These are phyloP conservation scores for Lycium barbarum DNA, from an alignment of 257 asterid genomes.

Conservation along the genomic window DNA sequence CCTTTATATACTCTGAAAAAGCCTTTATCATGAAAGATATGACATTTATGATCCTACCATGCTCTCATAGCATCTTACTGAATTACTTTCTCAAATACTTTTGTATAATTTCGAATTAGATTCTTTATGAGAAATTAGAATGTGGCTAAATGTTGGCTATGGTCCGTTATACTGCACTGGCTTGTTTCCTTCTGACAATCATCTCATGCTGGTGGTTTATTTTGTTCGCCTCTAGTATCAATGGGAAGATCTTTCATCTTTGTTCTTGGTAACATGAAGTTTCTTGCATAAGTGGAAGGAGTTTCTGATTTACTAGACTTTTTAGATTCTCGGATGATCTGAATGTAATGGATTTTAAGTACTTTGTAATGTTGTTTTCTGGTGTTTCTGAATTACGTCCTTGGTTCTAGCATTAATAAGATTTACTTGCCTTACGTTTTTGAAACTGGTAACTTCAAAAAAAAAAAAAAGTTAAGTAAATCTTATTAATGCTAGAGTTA, in stretches of 20 bases:
- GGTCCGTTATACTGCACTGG: background rate
- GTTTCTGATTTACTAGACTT: too few species aligned
- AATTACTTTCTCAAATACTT: background rate
- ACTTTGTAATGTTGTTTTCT: too few species aligned
- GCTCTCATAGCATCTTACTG: background rate
- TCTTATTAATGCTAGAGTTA: too few species aligned
- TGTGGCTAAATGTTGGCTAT: background rate
- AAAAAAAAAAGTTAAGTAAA: too few species aligned
- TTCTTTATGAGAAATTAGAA: background rate
- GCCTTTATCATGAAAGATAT: background rate
- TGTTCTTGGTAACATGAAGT: background rate
- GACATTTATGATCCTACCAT: background rate
- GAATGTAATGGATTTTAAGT: too few species aligned
- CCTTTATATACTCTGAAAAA: too few species aligned
- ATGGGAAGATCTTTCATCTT: background rate
- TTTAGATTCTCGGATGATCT: too few species aligned
- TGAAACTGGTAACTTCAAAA: too few species aligned
- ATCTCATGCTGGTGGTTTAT: background rate
- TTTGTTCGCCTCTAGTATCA: background rate
- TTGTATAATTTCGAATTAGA: background rate
- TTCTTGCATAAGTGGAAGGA: too few species aligned
- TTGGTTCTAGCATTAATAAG: too few species aligned
- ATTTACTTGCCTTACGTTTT: too few species aligned
- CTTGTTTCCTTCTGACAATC: background rate
- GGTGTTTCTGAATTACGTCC: too few species aligned